Evolutionary conservation across 139 green algal species (phyloP).

Genomic region (Monoraphidium neglectum): DNA sequence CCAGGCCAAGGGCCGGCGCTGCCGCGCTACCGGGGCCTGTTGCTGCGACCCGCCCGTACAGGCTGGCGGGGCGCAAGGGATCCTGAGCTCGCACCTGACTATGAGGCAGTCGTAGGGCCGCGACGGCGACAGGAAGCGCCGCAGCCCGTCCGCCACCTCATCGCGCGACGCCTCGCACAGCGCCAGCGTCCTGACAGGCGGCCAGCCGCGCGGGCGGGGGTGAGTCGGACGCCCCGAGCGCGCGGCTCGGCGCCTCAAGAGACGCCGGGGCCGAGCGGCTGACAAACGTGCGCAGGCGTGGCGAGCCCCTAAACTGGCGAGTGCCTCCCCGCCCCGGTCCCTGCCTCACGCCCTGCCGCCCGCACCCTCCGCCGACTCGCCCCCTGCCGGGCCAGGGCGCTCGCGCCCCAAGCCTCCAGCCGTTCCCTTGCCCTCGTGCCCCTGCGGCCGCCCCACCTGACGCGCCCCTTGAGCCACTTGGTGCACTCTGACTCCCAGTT

Average conservation of each 20-base stretch:
- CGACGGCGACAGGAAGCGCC: slow-evolving; percentile 69
- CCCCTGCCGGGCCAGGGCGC: no score
- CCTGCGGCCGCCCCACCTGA: slow-evolving; percentile 36
- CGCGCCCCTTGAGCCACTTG: slow-evolving; percentile 90
- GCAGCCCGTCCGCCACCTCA: slow-evolving; percentile 84
- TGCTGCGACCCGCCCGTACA: no score
- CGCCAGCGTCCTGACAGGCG: slow-evolving; percentile 72
- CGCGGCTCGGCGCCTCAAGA: not conserved
- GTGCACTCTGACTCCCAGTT: slow-evolving; percentile 97
- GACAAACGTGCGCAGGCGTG: not conserved
- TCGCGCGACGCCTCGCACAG: slow-evolving; percentile 88
- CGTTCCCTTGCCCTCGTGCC: not conserved
- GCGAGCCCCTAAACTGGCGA: not conserved
- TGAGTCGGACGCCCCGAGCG: not conserved
- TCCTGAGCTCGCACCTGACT: slow-evolving; percentile 31
- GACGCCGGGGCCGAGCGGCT: not conserved
- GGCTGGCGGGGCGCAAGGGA: no score
- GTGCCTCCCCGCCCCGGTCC: no score
- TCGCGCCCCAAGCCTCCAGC: no score
- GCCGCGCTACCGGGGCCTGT: no score
- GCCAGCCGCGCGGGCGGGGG: no score
- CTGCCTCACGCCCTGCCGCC: no score
- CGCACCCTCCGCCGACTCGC: no score
- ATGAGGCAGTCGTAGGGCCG: slow-evolving; percentile 48
- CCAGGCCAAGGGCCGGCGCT: no score